Percentiles rank a stretch among this genome's conserved stretches.
Conservation (phyloP, 345 rosid species). For the Gossypium arboreum region DNA sequence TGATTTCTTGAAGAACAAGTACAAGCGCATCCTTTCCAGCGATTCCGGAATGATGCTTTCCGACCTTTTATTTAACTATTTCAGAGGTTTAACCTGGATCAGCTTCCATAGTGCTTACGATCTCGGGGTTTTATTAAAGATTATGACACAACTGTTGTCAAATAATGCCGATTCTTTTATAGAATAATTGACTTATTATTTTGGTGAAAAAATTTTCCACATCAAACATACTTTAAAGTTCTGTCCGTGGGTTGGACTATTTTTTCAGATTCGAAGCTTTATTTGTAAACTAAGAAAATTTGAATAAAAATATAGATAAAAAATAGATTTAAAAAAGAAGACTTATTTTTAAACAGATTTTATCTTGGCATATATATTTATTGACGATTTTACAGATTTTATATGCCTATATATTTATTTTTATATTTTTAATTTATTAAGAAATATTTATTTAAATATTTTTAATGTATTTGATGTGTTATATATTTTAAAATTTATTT, state of each 20-base stretch:
- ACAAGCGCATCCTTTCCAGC: background rate
- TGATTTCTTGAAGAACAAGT: slow-evolving; percentile 3
- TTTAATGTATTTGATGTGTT: too few relatives aligned
- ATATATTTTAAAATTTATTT: too few relatives aligned
- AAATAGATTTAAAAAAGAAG: too few relatives aligned
- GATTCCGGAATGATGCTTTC: background rate
- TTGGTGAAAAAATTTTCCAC: background rate
- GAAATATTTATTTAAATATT: too few relatives aligned
- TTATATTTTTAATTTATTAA: too few relatives aligned
- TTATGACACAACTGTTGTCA: background rate
- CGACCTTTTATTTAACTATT: background rate
- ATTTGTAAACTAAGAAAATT: accelerated
- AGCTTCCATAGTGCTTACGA: slow-evolving; percentile 7
- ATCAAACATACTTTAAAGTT: background rate
- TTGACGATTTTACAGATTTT: too few relatives aligned
- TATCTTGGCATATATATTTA: too few relatives aligned
- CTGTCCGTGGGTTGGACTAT: too few relatives aligned
- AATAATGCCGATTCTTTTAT: background rate
- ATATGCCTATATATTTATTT: too few relatives aligned
- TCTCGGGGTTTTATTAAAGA: slow-evolving; percentile 6
- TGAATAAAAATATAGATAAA: too few relatives aligned
- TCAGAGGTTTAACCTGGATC: background rate
- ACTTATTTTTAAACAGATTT: too few relatives aligned
- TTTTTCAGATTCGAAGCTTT: too few relatives aligned
- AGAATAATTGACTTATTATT: background rate